Conservation (phyloP, 176 grass and related monocot species). For the Aegilops umbellulata region DNA sequence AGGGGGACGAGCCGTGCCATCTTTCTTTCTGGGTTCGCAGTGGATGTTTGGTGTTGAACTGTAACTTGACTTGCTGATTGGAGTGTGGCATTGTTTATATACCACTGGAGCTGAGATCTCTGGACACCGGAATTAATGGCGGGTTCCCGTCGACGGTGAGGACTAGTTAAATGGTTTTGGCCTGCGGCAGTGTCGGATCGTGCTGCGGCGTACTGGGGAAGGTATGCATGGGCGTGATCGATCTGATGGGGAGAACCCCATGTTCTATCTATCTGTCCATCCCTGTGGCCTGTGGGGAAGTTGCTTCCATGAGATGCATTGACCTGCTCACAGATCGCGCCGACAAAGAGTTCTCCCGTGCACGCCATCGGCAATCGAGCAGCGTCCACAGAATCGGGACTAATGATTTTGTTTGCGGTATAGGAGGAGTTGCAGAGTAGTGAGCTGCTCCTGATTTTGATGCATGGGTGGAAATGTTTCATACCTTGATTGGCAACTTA, state of each 20-base stretch:
- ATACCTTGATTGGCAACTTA: too few species aligned
- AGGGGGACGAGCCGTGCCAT: background rate
- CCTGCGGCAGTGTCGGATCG: background rate
- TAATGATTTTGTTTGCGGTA: background rate
- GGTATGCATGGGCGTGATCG: background rate
- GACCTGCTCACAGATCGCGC: background rate
- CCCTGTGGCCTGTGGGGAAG: background rate
- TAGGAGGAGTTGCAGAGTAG: background rate
- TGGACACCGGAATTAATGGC: background rate
- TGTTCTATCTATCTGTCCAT: background rate
- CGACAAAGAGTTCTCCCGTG: background rate
- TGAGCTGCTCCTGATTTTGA: background rate
- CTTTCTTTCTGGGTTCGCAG: background rate
- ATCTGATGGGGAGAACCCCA: background rate
- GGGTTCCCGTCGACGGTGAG: background rate
- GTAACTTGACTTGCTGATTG: too few species aligned
- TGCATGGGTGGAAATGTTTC: background rate
- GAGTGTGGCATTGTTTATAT: background rate
- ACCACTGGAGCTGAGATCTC: background rate
- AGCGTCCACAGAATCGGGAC: background rate
- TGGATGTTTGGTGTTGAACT: background rate
- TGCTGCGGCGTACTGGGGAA: background rate
- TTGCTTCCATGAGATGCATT: constrained; percentile 3
- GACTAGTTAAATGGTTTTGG: background rate
- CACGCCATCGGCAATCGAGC: background rate